Percentiles rank a stretch among this genome's conserved stretches.
phyloP scores from a whole-genome alignment of 345 rosid genomes.

The Lepidium aucheri region DNA sequence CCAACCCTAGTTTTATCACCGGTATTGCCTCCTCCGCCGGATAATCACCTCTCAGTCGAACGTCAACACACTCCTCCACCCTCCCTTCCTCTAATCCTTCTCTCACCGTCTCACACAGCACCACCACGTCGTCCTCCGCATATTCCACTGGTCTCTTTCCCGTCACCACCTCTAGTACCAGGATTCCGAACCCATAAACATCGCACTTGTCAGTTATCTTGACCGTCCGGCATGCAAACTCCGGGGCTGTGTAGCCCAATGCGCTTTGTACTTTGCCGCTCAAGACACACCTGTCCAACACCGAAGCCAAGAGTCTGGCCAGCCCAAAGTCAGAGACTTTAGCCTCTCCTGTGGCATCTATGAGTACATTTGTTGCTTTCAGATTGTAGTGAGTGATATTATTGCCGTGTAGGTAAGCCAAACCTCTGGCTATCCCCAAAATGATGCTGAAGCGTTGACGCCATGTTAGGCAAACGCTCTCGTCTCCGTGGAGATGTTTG shows the following conservation, averaged over 20 bases:
- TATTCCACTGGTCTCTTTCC: constrained; percentile 93
- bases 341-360: constrained; percentile 65
- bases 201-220: constrained; percentile 94
- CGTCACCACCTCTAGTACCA: constrained; percentile 77
- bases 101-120: constrained; percentile 81
- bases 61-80: constrained; percentile 70
- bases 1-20: constrained; percentile 75
- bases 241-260: constrained; percentile 97
- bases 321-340: constrained; percentile 91
- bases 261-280: constrained; percentile 99
- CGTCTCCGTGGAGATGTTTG: constrained; percentile 62
- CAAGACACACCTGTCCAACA: constrained; percentile 68
- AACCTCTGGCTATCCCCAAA: constrained; percentile 83
- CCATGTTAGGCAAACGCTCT: constrained; percentile 56
- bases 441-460: constrained; percentile 70
- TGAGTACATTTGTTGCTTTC: constrained; percentile 83
- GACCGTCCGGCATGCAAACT: constrained; percentile 89
- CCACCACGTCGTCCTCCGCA: constrained; percentile 94
- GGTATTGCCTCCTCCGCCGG: constrained; percentile 84
- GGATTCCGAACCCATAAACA: constrained; percentile 83
- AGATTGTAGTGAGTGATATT: constrained; percentile 83
- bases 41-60: constrained; percentile 47
- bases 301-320: constrained; percentile 62
- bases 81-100: constrained; percentile 67
- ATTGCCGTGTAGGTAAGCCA: constrained; percentile 69